Percentiles rank a stretch among this genome's conserved stretches.
These are phyloP conservation scores for Tulasnella sp. DNA, from an alignment of 768 basidiomycete species.

Conservation along the genomic window DNA sequence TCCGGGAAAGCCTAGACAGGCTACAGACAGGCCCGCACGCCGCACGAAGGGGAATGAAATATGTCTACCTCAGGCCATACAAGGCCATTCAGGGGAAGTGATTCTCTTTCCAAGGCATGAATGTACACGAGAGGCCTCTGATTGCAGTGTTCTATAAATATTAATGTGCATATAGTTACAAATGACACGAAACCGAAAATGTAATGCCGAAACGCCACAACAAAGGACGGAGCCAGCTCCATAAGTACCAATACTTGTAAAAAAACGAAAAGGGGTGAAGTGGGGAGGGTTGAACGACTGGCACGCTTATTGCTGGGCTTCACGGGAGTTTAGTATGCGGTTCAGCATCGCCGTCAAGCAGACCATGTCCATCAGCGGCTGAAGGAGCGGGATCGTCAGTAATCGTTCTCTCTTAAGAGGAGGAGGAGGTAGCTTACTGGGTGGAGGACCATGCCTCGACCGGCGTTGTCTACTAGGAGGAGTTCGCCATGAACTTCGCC, in stretches of 20 bases:
- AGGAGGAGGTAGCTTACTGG: conserved; percentile 32
- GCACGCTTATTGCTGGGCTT: background rate
- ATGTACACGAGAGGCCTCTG: background rate
- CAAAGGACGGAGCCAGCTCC: background rate
- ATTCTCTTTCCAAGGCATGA: background rate
- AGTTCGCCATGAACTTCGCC: conserved; percentile 72
- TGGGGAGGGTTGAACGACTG: background rate
- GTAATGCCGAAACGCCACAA: background rate
- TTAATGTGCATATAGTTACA: background rate
- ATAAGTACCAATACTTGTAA: background rate
- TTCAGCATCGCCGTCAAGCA: conserved; percentile 78
- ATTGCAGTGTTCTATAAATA: background rate
- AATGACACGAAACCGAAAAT: background rate
- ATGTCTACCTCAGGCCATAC: background rate
- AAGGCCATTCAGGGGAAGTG: background rate
- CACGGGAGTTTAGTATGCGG: conserved; percentile 27
- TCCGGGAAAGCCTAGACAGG: too few species aligned
- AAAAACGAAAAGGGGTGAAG: background rate
- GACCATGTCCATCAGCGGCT: conserved; percentile 79
- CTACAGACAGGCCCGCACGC: background rate
- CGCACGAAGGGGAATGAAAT: background rate
- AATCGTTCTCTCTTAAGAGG: background rate
- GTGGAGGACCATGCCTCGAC: conserved; percentile 54
- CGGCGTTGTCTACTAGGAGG: conserved; percentile 68
- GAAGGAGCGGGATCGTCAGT: conserved; percentile 8